Conservation (phyloP, 1,284 basidiomycete genomes). For the Cryptococcus sp. region DNA sequence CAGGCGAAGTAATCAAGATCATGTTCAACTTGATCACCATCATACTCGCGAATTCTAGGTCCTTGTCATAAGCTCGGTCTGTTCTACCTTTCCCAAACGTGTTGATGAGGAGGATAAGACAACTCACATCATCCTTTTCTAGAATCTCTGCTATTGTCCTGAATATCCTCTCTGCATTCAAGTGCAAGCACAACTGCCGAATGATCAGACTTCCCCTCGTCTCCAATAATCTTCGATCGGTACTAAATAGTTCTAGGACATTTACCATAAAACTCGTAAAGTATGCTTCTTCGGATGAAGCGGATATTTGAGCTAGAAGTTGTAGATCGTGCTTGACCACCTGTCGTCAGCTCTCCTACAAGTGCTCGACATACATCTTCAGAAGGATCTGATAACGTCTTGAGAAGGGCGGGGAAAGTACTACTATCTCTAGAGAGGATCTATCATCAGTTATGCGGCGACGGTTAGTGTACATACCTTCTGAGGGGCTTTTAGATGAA, state of each 20-base stretch:
- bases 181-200: conserved; percentile 85
- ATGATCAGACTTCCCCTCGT: conserved; percentile 93
- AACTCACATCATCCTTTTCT: conserved; percentile 87
- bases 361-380: conserved; percentile 78
- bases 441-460: conserved; percentile 47
- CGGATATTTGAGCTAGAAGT: conserved; percentile 87
- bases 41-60: conserved; percentile 92
- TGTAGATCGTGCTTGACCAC: conserved; percentile 95
- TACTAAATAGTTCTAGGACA: conserved; percentile 89
- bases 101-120: conserved; percentile 1
- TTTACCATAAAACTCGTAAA: conserved; percentile 96
- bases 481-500: conserved; percentile 94
- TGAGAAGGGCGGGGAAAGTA: conserved; percentile 90
- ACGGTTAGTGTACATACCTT: conserved; percentile 68
- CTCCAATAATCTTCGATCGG: conserved; percentile 84
- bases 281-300: conserved; percentile 88
- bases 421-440: conserved; percentile 94
- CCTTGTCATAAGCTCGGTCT: conserved; percentile 57
- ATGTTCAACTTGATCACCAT: conserved; percentile 97
- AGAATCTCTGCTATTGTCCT: conserved; percentile 93
- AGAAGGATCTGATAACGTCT: conserved; percentile 92
- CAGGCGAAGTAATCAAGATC: conserved; percentile 94
- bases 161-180: conserved; percentile 95
- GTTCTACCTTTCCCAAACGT: conserved; percentile 6
- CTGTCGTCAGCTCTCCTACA: conserved; percentile 41